A percentile compares a stretch with the other conserved stretches of the same genome.
phyloP scores from a whole-genome alignment of 805 yeast species.

The Wickerhamiella galacta region DNA sequence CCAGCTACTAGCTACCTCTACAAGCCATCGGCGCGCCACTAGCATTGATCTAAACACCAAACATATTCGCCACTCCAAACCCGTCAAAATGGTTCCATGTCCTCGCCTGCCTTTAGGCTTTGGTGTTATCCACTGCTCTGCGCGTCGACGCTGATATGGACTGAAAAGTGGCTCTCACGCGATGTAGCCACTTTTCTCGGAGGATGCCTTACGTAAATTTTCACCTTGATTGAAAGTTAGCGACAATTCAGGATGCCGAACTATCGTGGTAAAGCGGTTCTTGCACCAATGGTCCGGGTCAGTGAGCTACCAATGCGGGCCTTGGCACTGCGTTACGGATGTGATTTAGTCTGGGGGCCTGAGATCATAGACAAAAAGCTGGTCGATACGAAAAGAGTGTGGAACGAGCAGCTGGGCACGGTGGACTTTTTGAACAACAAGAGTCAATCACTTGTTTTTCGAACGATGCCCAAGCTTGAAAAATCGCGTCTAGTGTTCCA shows the following conservation, averaged over 20 bases:
- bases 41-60: too few species aligned
- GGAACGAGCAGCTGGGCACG: conserved; percentile 28
- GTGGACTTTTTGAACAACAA: conserved; percentile 24
- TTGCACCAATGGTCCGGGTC: conserved; percentile 91
- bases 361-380: conserved; percentile 83
- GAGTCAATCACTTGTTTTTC: conserved; percentile 39
- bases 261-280: conserved; percentile 60
- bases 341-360: conserved; percentile 93
- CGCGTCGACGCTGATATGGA: too few species aligned
- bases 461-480: conserved; percentile 54
- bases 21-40: too few species aligned
- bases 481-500: conserved; percentile 63
- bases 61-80: too few species aligned
- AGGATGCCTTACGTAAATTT: too few species aligned
- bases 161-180: too few species aligned
- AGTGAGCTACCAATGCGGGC: conserved; percentile 88
- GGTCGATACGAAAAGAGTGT: conserved; percentile 46
- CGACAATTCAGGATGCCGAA: conserved; percentile 43
- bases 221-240: too few species aligned
- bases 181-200: too few species aligned
- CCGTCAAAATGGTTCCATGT: too few species aligned
- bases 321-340: conserved; percentile 65
- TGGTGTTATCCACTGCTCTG: too few species aligned
- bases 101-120: too few species aligned
- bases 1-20: too few species aligned